Evolutionary conservation across 441 rosid genomes (phyloP).

Genomic region (Corymbia citriodora): DNA sequence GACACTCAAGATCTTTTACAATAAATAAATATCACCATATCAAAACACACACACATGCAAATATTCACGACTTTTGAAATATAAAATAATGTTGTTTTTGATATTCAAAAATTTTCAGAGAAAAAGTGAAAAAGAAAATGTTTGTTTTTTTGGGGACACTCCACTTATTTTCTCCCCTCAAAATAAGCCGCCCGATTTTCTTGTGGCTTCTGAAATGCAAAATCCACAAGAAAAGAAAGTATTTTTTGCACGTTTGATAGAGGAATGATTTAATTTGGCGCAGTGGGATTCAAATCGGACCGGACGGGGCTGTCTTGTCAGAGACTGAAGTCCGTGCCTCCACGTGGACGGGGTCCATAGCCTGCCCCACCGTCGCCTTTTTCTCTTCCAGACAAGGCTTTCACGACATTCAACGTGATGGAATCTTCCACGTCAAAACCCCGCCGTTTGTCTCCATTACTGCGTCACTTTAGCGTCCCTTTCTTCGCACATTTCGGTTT

Average conservation of each 20-base stretch:
- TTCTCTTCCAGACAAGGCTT: background rate
- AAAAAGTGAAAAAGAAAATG: background rate
- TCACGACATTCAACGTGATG: background rate
- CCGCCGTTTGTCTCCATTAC: background rate
- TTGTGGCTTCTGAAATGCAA: background rate
- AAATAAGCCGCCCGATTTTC: background rate
- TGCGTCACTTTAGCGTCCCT: background rate
- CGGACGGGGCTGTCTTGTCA: background rate
- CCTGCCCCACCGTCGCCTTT: background rate
- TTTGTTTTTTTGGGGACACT: background rate
- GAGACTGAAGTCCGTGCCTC: background rate
- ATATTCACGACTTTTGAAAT: background rate
- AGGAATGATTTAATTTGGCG: background rate
- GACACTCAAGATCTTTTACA: background rate
- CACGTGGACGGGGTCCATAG: background rate
- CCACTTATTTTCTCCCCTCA: background rate
- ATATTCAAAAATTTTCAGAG: background rate
- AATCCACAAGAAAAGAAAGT: background rate
- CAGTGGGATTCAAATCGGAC: background rate
- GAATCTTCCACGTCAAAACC: background rate
- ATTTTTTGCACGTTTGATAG: background rate
- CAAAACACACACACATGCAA: too few species aligned
- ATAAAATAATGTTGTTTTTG: background rate
- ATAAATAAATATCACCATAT: too few species aligned
- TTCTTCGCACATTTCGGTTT: background rate